A percentile compares a stretch with the other conserved stretches of the same genome.
Conservation (phyloP, 2,329 filamentous ascomycete species). For the Sporothrix inflata region DNA sequence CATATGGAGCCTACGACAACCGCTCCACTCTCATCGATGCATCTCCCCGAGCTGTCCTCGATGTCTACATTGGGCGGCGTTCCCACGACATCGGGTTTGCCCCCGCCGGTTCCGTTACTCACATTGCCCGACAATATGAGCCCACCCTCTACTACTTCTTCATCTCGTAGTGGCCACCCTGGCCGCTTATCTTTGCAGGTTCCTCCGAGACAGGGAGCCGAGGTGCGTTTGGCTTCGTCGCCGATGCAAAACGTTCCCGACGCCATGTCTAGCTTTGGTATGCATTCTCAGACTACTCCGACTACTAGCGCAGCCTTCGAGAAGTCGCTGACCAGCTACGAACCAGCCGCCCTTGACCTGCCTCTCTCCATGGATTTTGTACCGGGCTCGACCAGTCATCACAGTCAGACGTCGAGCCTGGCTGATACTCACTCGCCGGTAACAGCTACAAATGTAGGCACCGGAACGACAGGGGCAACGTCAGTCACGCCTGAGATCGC, state of each 20-base stretch:
- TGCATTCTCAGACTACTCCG: background rate
- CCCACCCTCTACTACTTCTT: slow-evolving; percentile 13
- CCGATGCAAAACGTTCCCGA: slow-evolving; percentile 30
- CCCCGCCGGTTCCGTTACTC: slow-evolving; percentile 8
- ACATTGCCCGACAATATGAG: background rate
- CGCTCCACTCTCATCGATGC: slow-evolving; percentile 17
- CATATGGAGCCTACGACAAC: slow-evolving; percentile 16
- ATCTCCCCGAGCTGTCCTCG: background rate
- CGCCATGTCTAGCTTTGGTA: slow-evolving; percentile 34
- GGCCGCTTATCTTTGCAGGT: slow-evolving; percentile 64
- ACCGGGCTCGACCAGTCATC: background rate
- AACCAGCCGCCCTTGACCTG: background rate
- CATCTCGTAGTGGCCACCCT: slow-evolving; percentile 41
- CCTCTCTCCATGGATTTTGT: slow-evolving; percentile 7
- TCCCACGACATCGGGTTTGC: background rate
- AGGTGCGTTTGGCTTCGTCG: slow-evolving; percentile 42
- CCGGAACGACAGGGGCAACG: background rate
- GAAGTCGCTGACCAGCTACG: background rate
- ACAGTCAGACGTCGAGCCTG: slow-evolving; percentile 1
- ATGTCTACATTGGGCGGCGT: background rate
- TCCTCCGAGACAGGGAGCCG: slow-evolving; percentile 46
- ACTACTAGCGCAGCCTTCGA: background rate
- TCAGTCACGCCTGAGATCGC: slow-evolving; percentile 1
- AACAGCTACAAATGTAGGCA: background rate
- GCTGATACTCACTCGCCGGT: slow-evolving; percentile 5